Base-by-base conservation (phyloP, 257 asterid species). In the Capsicum pubescens region DNA sequence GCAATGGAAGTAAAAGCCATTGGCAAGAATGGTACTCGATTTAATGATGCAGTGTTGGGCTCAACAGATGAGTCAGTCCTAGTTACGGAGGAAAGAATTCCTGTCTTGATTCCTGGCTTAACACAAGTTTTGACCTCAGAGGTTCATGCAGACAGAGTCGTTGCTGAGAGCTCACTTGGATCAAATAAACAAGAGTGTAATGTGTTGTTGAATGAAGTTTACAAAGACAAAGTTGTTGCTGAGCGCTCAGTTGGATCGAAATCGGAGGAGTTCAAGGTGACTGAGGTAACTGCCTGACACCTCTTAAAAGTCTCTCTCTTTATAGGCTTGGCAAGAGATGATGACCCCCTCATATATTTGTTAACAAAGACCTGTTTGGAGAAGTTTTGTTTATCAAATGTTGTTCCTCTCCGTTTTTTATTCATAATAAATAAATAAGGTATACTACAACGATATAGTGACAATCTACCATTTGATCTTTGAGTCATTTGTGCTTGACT, bases 81-180 rank as follows among this genome's bases (percentile, higher is more conserved):
- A 13, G 83, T 61, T 9, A 48, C 48, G 16, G 87, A 84, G 12
- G 90, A 90, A 21, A 91, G 72, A 69, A 71, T 83, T 79, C 89
- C 90, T 32, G 93, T 90, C 84, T 80, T 95, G 55, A 93, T 94
- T 54, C 97, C 94, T 1, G 97, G 97, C 26, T 87, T 94, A 78
- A 71, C 83, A 82, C 84, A 90, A 44, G 35, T 81, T 44, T 70
- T 89, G 68, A 8, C 32, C 8, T 87, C 84, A 56, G 92, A 85
- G 86, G 87, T 83, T 63, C 88, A 90, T 63, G 0, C 12, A 7
- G 35, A 81, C 32, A 56, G 32, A 11, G 60, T 72, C 17, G 82
- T 50, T 50, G 77, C 80, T 70, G 84, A 79, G 70, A 64, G 66
- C 6, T 42, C 84, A 42, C 68, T 14, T 60, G 88, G 81, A 78